Percentiles rank a stretch among this genome's conserved stretches.
Evolutionary conservation across 2,329 filamentous ascomycete genomes (phyloP).

Genomic region (Beauveria sp.): DNA sequence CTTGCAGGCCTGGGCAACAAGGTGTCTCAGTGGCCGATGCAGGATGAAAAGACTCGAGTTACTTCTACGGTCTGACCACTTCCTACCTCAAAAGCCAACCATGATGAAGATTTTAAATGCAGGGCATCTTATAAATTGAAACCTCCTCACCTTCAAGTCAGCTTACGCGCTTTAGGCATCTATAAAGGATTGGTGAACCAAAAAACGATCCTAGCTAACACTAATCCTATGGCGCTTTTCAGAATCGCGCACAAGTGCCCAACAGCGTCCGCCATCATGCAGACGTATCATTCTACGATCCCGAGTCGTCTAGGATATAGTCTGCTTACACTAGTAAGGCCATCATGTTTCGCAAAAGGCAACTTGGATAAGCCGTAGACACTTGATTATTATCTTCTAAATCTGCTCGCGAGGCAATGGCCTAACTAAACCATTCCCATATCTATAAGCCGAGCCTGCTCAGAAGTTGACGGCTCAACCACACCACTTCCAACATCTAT

Average conservation of each 20-base stretch:
- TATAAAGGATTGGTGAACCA: constrained; percentile 26
- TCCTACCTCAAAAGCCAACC: neutral
- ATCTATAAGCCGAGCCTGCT: neutral
- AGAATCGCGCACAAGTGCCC: constrained; percentile 26
- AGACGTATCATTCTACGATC: constrained; percentile 44
- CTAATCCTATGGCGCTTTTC: constrained; percentile 23
- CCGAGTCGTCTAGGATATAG: constrained; percentile 35
- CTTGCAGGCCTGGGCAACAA: constrained; percentile 16
- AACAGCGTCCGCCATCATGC: constrained; percentile 34
- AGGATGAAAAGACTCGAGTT: constrained; percentile 22
- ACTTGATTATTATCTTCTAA: constrained; percentile 7
- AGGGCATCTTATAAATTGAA: constrained; percentile 42
- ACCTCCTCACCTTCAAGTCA: constrained; percentile 30
- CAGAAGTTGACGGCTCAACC: too few species aligned
- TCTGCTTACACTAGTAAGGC: constrained; percentile 34
- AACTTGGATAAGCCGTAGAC: constrained; percentile 15
- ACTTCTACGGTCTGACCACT: constrained; percentile 17
- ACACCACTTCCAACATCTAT: too few species aligned
- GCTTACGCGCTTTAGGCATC: constrained; percentile 34
- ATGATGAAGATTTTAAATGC: constrained; percentile 33
- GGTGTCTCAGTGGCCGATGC: constrained; percentile 14
- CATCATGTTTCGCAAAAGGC: constrained; percentile 34
- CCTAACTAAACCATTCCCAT: neutral
- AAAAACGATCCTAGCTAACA: constrained; percentile 18
- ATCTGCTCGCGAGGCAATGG: neutral